phyloP scores from a whole-genome alignment of 495 filamentous ascomycete genomes.

The Neurospora tetrasperma region DNA sequence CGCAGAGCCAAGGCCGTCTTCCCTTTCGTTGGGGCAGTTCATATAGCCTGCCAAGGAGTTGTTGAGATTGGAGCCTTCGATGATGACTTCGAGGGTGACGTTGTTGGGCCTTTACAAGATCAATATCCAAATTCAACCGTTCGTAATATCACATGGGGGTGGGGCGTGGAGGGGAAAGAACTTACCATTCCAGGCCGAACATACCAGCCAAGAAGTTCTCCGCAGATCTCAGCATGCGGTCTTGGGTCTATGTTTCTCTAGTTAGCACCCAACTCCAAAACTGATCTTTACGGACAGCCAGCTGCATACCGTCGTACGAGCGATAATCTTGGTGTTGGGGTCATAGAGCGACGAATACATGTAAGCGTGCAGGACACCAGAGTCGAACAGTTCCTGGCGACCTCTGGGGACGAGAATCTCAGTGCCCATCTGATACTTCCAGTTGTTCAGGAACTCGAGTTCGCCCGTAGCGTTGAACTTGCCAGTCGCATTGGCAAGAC shows the following conservation, averaged over 20 bases:
- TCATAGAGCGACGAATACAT: slow-evolving; percentile 53
- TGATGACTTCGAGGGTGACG: slow-evolving; percentile 54
- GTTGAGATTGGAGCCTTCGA: slow-evolving; percentile 53
- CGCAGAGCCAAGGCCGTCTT: slow-evolving; percentile 33
- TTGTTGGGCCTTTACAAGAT: slow-evolving; percentile 27
- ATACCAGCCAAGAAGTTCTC: slow-evolving; percentile 65
- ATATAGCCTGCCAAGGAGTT: slow-evolving; percentile 51
- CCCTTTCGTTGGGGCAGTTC: slow-evolving; percentile 50
- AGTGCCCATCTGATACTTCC: slow-evolving; percentile 61
- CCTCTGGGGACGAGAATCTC: slow-evolving; percentile 54
- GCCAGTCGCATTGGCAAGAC: slow-evolving; percentile 43
- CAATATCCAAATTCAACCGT: slow-evolving; percentile 26
- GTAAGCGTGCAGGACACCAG: slow-evolving; percentile 53
- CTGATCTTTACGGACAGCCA: slow-evolving; percentile 35
- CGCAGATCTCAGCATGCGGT: slow-evolving; percentile 65
- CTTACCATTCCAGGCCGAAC: slow-evolving; percentile 47
- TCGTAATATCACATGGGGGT: no score
- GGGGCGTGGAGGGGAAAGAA: not conserved
- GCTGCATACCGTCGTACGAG: slow-evolving; percentile 52
- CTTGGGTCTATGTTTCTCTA: slow-evolving; percentile 37
- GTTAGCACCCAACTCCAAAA: slow-evolving; percentile 38
- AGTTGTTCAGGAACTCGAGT: slow-evolving; percentile 51
- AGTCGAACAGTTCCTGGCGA: slow-evolving; percentile 59
- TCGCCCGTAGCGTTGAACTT: slow-evolving; percentile 44
- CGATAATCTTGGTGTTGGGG: slow-evolving; percentile 50